Conservation (phyloP, 345 rosid genomes). For the Boechera divaricarpa region DNA sequence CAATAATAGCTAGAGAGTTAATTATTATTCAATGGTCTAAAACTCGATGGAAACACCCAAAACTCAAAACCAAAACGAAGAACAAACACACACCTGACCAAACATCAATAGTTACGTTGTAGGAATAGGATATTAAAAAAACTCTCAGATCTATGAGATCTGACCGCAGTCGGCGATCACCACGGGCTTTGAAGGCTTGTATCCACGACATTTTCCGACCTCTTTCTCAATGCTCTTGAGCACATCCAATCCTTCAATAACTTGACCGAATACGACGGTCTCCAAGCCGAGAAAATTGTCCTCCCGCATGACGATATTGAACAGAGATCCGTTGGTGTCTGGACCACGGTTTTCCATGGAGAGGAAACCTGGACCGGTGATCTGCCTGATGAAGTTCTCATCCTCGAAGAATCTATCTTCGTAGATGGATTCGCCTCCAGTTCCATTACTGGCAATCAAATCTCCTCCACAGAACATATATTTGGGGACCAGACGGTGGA, state of each 20-base stretch:
- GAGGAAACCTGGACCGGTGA: slow-evolving; percentile 53
- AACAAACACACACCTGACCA: not conserved
- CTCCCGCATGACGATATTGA: slow-evolving; percentile 53
- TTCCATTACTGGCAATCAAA: slow-evolving; percentile 52
- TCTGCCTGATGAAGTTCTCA: slow-evolving; percentile 62
- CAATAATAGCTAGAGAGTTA: no score
- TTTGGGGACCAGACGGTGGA: slow-evolving; percentile 53
- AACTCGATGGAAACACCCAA: not conserved
- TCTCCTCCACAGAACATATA: slow-evolving; percentile 65
- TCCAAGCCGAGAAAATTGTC: not conserved
- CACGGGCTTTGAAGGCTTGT: slow-evolving; percentile 48
- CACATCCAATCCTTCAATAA: slow-evolving; percentile 58
- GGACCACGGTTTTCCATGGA: slow-evolving; percentile 58
- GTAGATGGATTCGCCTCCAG: slow-evolving; percentile 64
- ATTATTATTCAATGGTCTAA: not conserved
- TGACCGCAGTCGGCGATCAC: slow-evolving; percentile 51
- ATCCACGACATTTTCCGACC: slow-evolving; percentile 32
- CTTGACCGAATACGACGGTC: slow-evolving; percentile 57
- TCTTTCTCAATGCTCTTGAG: slow-evolving; percentile 45
- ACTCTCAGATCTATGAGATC: not conserved
- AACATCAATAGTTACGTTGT: not conserved
- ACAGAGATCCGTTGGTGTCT: slow-evolving; percentile 55
- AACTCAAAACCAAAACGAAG: no score
- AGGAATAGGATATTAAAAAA: no score
- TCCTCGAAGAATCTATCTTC: slow-evolving; percentile 50